These are phyloP conservation scores for Bryoglossum gracile DNA, from an alignment of 495 filamentous ascomycete genomes.

Conservation along the genomic window DNA sequence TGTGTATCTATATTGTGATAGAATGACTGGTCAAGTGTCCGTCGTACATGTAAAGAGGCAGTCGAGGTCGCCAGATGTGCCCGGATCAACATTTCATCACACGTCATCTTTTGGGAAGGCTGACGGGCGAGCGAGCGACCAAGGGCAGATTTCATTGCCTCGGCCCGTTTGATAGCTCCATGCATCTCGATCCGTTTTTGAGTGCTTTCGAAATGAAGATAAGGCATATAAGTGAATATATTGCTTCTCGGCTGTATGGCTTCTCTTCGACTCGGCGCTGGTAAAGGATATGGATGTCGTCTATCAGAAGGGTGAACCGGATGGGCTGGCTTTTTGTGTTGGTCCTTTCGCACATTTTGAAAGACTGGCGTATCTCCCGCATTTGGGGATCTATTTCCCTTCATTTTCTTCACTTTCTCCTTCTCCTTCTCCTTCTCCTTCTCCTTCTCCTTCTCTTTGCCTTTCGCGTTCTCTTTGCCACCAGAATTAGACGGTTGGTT, in stretches of 20 bases:
- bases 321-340: constrained; percentile 4
- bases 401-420: constrained; percentile 29
- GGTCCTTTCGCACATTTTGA: constrained; percentile 1
- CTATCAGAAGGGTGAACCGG: too few relatives aligned
- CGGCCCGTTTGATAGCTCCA: constrained; percentile 45
- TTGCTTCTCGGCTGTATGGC: constrained; percentile 13
- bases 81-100: constrained; percentile 57
- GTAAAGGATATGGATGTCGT: neutral
- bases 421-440: constrained; percentile 38
- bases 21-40: constrained; percentile 65
- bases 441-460: too few relatives aligned
- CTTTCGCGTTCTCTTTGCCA: constrained; percentile 31
- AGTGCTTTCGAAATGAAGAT: constrained; percentile 59
- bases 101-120: constrained; percentile 31
- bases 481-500: neutral
- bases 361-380: constrained; percentile 9
- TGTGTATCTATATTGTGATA: constrained; percentile 66
- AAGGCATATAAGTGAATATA: constrained; percentile 47
- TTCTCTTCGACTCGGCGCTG: constrained; percentile 8
- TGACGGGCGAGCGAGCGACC: constrained; percentile 19
- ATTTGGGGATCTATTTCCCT: constrained; percentile 32
- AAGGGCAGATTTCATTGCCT: constrained; percentile 21
- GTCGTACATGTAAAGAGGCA: constrained; percentile 55
- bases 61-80: constrained; percentile 49
- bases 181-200: constrained; percentile 51